phyloP scores from a whole-genome alignment of 805 yeast genomes.

The Priceomyces haplophilus region DNA sequence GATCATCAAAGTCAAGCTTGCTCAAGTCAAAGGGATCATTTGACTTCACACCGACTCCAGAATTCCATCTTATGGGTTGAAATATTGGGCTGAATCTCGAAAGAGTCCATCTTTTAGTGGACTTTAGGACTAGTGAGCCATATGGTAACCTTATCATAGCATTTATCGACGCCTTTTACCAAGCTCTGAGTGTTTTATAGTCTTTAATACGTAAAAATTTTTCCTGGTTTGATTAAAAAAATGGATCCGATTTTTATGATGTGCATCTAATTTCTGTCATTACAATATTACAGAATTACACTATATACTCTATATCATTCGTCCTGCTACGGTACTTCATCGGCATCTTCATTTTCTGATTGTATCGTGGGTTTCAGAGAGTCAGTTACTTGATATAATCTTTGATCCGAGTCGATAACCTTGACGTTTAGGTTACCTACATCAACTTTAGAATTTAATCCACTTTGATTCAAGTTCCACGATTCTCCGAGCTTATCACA shows the following conservation, averaged over 20 bases:
- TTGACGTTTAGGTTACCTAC: constrained; percentile 10
- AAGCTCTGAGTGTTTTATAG: not conserved
- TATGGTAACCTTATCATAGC: not conserved
- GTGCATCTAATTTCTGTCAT: no score
- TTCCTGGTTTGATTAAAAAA: not conserved
- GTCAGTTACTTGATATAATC: constrained; percentile 6
- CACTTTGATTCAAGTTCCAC: constrained; percentile 35
- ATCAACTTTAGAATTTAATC: constrained; percentile 12
- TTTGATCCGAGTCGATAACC: constrained; percentile 10
- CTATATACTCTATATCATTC: not conserved
- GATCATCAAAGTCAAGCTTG: not conserved
- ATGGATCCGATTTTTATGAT: not conserved
- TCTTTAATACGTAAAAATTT: not conserved
- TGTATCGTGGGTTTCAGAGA: not conserved
- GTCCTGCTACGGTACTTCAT: not conserved
- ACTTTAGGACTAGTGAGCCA: not conserved
- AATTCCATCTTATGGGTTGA: not conserved
- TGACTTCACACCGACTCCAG: not conserved
- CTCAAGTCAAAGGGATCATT: constrained; percentile 1
- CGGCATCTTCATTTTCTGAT: not conserved
- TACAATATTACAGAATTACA: no score
- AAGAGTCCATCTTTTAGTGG: not conserved
- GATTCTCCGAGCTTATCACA: constrained; percentile 25
- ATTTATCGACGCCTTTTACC: not conserved
- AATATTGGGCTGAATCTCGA: not conserved